Percentiles rank a stretch among this genome's conserved stretches.
These are phyloP conservation scores for Talaromyces sp. DNA, from an alignment of 2,329 filamentous ascomycete genomes.

Conservation along the genomic window DNA sequence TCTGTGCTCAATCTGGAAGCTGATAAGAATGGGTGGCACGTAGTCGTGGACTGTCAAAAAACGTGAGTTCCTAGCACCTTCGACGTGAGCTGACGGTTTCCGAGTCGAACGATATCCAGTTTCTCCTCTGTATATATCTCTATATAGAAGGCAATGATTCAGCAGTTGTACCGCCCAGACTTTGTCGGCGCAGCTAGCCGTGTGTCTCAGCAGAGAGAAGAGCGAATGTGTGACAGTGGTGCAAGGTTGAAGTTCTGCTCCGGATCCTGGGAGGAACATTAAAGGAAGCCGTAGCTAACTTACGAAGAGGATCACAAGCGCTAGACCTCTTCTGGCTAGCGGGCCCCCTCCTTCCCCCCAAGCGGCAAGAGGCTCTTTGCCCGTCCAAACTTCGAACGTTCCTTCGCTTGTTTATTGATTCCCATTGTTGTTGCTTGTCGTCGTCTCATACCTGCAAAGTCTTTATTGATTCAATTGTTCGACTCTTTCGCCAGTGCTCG, in stretches of 20 bases:
- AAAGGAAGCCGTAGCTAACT: neutral
- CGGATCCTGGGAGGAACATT: neutral
- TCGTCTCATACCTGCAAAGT: neutral
- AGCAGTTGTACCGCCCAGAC: neutral
- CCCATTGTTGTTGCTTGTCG: constrained; percentile 3
- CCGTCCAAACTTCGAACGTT: constrained; percentile 25
- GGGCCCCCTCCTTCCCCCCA: constrained; percentile 19
- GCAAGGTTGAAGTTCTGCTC: neutral
- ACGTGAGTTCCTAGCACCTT: neutral
- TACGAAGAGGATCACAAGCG: neutral
- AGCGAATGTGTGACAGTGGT: neutral
- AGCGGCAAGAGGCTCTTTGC: constrained; percentile 27
- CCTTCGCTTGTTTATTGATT: constrained; percentile 16
- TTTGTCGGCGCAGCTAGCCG: neutral
- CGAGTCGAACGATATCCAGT: neutral
- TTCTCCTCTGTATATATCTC: neutral
- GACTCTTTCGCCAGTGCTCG: neutral
- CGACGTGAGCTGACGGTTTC: neutral
- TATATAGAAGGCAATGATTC: neutral
- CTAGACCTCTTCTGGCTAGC: constrained; percentile 21
- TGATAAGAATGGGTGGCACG: neutral
- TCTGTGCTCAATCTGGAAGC: neutral
- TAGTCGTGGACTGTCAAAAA: neutral
- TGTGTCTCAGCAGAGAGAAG: neutral
- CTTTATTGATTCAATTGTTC: neutral